Evolutionary conservation across 2,329 filamentous ascomycete species (phyloP), one percentile per base, ranked within the genome.

Genomic region (Didymella pinodella): DNA sequence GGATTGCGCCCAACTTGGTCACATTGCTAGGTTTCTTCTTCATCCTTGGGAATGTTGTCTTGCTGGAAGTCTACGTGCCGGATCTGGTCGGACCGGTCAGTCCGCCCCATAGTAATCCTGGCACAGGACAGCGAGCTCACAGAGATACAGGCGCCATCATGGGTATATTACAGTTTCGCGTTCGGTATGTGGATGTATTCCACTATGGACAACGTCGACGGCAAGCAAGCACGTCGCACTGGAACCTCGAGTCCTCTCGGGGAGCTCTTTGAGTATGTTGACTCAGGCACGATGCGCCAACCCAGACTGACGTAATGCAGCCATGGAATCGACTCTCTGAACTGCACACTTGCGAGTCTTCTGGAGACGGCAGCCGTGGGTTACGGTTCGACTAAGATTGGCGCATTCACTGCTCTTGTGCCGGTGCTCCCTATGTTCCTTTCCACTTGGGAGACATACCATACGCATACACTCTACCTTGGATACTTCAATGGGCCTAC

Each of bases 361-460:
- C 87, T 96, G 63, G 92, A 97, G 79, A 94, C 92, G 6, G 94
- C 92, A 16, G 93, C 94, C 52, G 95, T 99, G 90, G 94, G 91
- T 26, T 85, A 97, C 50, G 95, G 95, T 40, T 87, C 91, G 4
- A 92, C 91, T 18, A 89, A 88, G 64, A 87, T 92, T 20, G 95
- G 95, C 65, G 90, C 95, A 57, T 96, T 97, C 76, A 98, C 95
- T 0, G 93, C 93, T 1, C 82, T 99, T 43, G 88, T 94, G 61
- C 95, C 95, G 1, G 96, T 93, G 69, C 82, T 99, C 44, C 92
- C 95, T 60, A 99, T 99, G 95, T 99, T 97, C 83, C 97, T 99
- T 81, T 97, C 94, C 3, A 99, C 95, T 2, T 99, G 95, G 95
- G 95, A 99, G 80, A 99, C 95, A 0, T 99, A 97, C 77, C 95